A percentile compares a stretch with the other conserved stretches of the same genome.
Conservation (phyloP, 495 filamentous ascomycete species). For the Thermochaetoides thermophila region DNA sequence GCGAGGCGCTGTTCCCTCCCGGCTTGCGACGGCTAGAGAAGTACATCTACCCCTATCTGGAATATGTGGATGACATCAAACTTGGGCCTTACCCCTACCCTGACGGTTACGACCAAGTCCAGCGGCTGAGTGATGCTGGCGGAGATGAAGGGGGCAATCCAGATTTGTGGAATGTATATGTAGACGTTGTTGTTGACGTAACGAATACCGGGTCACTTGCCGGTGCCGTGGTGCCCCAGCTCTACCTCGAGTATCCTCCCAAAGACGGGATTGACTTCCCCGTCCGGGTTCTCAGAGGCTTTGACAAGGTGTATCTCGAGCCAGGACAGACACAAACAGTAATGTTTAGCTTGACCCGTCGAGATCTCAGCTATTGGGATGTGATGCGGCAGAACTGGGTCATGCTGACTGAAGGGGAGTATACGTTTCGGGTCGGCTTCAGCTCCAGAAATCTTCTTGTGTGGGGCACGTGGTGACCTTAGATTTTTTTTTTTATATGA, state of each 20-base stretch:
- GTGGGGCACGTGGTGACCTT: no score
- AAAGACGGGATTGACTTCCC: constrained; percentile 55
- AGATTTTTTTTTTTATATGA: no score
- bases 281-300: constrained; percentile 56
- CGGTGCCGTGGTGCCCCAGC: constrained; percentile 67
- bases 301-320: constrained; percentile 56
- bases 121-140: constrained; percentile 49
- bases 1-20: constrained; percentile 47
- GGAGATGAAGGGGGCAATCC: constrained; percentile 81
- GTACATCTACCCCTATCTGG: constrained; percentile 83
- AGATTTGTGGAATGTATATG: constrained; percentile 56
- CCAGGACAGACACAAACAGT: constrained; percentile 43
- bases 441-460: constrained; percentile 26
- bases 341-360: constrained; percentile 56
- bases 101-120: constrained; percentile 44
- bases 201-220: constrained; percentile 50
- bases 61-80: constrained; percentile 39
- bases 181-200: constrained; percentile 45
- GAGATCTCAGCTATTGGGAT: constrained; percentile 74
- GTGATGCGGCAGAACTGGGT: constrained; percentile 69
- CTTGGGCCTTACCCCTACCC: constrained; percentile 53
- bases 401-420: constrained; percentile 37
- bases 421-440: constrained; percentile 29
- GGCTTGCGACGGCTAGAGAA: constrained; percentile 55
- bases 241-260: constrained; percentile 66